phyloP scores from a whole-genome alignment of 2,329 filamentous ascomycete species.

The Colletotrichum chrysophilum region DNA sequence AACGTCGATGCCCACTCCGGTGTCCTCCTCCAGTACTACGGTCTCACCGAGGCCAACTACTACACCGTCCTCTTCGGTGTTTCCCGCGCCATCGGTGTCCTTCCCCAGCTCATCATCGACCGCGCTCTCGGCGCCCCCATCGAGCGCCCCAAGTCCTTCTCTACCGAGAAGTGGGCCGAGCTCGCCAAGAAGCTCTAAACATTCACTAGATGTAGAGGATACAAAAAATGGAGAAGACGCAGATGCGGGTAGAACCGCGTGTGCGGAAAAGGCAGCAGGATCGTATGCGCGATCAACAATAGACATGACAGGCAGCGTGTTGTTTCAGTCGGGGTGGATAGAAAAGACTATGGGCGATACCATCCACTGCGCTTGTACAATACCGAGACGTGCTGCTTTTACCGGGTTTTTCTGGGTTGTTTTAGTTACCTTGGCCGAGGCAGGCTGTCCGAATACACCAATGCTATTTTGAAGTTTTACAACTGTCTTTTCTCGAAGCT shows the following conservation, averaged over 20 bases:
- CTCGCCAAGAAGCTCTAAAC: conserved; percentile 88
- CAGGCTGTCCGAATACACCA: conserved; percentile 19
- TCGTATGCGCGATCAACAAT: conserved; percentile 17
- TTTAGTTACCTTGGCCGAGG: conserved; percentile 18
- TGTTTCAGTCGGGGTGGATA: conserved; percentile 25
- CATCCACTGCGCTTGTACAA: conserved; percentile 26
- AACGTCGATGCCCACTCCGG: conserved; percentile 99
- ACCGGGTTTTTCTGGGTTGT: conserved; percentile 22
- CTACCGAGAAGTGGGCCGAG: conserved; percentile 95
- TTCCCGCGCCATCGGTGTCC: conserved; percentile 95
- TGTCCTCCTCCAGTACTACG: conserved; percentile 99
- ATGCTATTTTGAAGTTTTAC: conserved; percentile 16
- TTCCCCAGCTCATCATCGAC: conserved; percentile 99
- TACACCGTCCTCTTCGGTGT: conserved; percentile 99
- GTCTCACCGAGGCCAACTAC: conserved; percentile 98
- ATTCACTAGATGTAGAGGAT: neutral
- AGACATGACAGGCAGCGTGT: conserved; percentile 23
- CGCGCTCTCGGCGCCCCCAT: conserved; percentile 96
- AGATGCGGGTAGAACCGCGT: neutral
- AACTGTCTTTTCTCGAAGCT: neutral
- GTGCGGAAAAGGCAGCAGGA: conserved; percentile 14
- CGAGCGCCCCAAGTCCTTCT: conserved; percentile 99
- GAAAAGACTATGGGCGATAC: conserved; percentile 22
- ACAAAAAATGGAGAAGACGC: neutral
- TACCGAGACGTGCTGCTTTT: conserved; percentile 22